Evolutionary conservation across 305 asterid genomes (phyloP), one percentile per base, ranked within the genome.

Genomic region (Solanum hybrid): DNA sequence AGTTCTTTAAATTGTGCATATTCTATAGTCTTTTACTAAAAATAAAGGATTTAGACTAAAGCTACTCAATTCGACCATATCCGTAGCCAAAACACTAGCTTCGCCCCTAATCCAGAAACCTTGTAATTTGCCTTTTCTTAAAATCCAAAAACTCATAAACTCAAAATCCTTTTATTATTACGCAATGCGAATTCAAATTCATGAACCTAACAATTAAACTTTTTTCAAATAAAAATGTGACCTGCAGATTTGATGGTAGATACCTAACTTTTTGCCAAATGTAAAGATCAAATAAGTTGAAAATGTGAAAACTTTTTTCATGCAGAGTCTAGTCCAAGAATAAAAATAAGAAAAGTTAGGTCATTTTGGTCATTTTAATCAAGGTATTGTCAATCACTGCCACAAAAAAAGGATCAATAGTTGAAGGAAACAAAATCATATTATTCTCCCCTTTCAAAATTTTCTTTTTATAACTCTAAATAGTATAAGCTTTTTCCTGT

Each of bases 311-410:
- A 5, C 3, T 5, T 45, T 40, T 42, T 82, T 9, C 40, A 17
- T 29, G 73, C 38, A 82, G 73, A 45, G 29, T 15, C 56, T 5
- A 29, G 66, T 82, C 38, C 66, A 75, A 73, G 10, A 72, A 73
- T 29, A 73, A 73, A 73, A 73, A 29, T 7, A 73, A 15, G 24
- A 75, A 75, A 24, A 35, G 73, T 85, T 35, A 66, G 94, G 93
- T 19, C 34, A 91, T 89, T 92, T 88, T 91, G 86, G 95, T 94
- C 87, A 93, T 89, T 93, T 6, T 76, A 7, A 7, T 13, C 73
- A 85, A 93, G 91, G 95, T 81, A 84, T 91, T 93, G 96, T 93
- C 95, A 94, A 94, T 94, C 96, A 94, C 91, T 82, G 92, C 89
- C 87, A 45, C 29, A 90, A 92, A 72, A 72, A 29, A 92, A 92